Conservation (phyloP, 108 stramenopile species). For the Chaetoceros tenuissimus region DNA sequence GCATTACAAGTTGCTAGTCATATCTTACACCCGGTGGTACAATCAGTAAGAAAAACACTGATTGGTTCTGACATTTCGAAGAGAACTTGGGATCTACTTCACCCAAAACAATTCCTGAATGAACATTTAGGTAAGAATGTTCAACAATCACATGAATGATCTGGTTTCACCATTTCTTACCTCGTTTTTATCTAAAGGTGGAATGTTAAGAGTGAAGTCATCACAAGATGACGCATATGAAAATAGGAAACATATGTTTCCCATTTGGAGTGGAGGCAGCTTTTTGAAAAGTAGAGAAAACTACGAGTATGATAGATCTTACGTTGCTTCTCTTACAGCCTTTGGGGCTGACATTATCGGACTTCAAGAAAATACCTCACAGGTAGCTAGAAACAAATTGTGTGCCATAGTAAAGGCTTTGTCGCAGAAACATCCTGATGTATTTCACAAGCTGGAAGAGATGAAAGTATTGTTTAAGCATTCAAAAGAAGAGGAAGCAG, state of each 20-base stretch:
- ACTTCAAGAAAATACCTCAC: conserved; percentile 4
- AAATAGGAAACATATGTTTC: neutral
- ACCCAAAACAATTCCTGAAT: conserved; percentile 35
- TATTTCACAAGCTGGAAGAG: neutral
- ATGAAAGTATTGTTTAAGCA: too few species aligned
- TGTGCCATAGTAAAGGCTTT: conserved; percentile 11
- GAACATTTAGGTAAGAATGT: conserved; percentile 26
- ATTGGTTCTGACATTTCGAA: conserved; percentile 1
- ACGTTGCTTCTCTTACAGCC: conserved; percentile 1
- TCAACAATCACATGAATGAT: neutral
- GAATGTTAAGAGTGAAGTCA: conserved; percentile 1
- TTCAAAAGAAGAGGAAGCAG: too few species aligned
- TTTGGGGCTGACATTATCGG: conserved; percentile 6
- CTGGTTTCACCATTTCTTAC: neutral
- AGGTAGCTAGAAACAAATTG: conserved; percentile 6
- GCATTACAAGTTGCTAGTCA: conserved; percentile 20
- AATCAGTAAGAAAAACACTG: conserved; percentile 5
- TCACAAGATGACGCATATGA: conserved; percentile 11
- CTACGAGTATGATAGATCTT: too few species aligned
- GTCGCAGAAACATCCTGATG: neutral
- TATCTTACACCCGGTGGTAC: conserved; percentile 18
- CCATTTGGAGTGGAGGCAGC: conserved; percentile 1
- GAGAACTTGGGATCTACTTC: conserved; percentile 9
- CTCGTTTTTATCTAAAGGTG: neutral
- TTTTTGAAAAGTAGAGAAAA: conserved; percentile 8